Base-by-base conservation (phyloP, 108 stramenopile genomes). In the Cylindrotheca fusiformis region DNA sequence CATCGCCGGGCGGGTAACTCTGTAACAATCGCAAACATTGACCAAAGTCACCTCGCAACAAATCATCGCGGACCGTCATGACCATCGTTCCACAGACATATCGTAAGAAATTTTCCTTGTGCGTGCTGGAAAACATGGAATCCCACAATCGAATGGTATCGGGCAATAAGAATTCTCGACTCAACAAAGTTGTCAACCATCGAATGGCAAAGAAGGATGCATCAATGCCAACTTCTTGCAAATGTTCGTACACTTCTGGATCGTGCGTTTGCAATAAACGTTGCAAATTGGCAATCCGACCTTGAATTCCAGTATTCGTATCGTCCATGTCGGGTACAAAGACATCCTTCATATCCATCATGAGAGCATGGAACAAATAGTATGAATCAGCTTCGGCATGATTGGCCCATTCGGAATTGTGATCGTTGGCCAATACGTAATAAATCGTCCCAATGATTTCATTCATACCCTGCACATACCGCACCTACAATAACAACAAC, bases 121-220 rank as follows among this genome's bases (percentile, higher is more conserved):
- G 89, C 1, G 90, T 91, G 24, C 84, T 79, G 21, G 96, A 86
- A 62, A 99, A 97, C 78, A 99, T 91, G 64, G 76, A 76, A 67
- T 99, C 98, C 98, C 98, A 99, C 17, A 99, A 76, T 17, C 96
- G 94, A 54, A 99, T 95, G 10, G 97, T 99, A 78, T 97, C 97
- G 1, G 88, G 94, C 28, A 99, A 76, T 12, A 88, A 65, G 55
- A 99, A 96, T 68, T 99, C 98, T 52, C 98, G 74, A 22, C 93
- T 92, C n/a, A 99, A 70, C 26, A 99, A 76, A 5, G 98, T 97
- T 12, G 98, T 99, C 47, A 97, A 63, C 98, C 98, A 97, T 50
- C 98, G 86, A 18, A 97, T 78, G 27, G 94, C 86, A 76, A 87
- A 99, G 65, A 91, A 92, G 28, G 69, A 60, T 23, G 92, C 73